These are phyloP conservation scores for Spongiforma sp. DNA, from an alignment of 1,284 basidiomycete species.

Conservation along the genomic window DNA sequence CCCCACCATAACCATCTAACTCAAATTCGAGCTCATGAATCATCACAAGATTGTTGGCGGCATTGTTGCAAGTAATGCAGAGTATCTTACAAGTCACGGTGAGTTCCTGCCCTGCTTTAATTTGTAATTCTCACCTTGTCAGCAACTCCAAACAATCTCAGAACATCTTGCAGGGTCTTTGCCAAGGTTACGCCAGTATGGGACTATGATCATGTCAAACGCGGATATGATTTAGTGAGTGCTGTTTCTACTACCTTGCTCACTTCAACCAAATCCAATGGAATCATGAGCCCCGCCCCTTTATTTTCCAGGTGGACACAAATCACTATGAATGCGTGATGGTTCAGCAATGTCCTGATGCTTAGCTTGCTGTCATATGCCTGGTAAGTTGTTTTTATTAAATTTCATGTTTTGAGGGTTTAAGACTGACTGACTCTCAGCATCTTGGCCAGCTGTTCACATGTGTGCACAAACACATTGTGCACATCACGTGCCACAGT, in stretches of 20 bases:
- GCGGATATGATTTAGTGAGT: neutral
- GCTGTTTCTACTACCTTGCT: neutral
- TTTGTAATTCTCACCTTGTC: no score
- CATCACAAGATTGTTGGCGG: no score
- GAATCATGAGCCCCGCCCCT: neutral
- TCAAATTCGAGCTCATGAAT: no score
- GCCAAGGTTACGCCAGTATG: neutral
- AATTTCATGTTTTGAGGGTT: neutral
- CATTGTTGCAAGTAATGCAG: no score
- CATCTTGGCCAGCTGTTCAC: neutral
- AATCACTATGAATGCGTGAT: neutral
- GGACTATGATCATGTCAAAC: neutral
- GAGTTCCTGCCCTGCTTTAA: no score
- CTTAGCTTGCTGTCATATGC: neutral
- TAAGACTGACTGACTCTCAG: neutral
- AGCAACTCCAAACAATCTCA: neutral
- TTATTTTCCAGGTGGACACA: neutral
- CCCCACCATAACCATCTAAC: no score
- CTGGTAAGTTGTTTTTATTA: neutral
- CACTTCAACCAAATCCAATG: neutral
- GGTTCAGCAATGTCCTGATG: neutral
- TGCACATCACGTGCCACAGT: neutral
- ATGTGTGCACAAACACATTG: neutral
- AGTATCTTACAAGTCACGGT: no score
- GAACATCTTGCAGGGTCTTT: neutral